Evolutionary conservation across 345 rosid species (phyloP), one percentile per base, ranked within the genome.

Genomic region (Laguncularia racemosa): DNA sequence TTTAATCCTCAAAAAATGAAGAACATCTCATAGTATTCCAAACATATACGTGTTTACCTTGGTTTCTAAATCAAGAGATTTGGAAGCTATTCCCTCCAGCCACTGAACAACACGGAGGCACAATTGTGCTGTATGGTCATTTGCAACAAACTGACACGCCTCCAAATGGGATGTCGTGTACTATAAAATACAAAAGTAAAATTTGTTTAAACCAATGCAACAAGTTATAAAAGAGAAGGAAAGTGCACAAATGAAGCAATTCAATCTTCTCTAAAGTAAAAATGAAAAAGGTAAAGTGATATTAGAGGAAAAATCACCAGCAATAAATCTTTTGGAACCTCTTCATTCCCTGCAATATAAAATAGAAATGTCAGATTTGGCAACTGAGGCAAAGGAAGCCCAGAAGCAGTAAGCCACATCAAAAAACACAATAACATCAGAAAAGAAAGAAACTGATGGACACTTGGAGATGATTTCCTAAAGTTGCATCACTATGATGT

Each of bases 1-100:
- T 23, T 23, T 23, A 23, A 23, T 23, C 28, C 28, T 23, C 28
- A 23, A 23, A 3, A 23, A 23, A 50, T 38, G 8, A 15, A 16
- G 55, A 47, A 50, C 55, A 18, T 14, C 14, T 16, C 43, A 64
- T 44, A 45, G 46, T 45, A 6, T 49, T 23, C 15, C 40, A 44
- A 15, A 33, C 48, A 64, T 59, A 64, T 56, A 58, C 51, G 11
- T 14, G 50, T 64, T 64, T 69, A 89, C 99, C 99, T 93, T 85
- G 71, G 81, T 83, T 80, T 93, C 97, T 68, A 86, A 73, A 63
- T 93, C 95, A 61, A 93, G 99, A 62, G 88, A 83, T 75, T 93
- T 87, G 51, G 99, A 89, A 59, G 97, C 99, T 71, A 93, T 72
- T 48, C 81, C 97, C 76, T 93, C 97, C 44, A 93, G 84, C 99